Evolutionary conservation across 805 yeast species (phyloP).

Genomic region (Metschnikowia anglica): DNA sequence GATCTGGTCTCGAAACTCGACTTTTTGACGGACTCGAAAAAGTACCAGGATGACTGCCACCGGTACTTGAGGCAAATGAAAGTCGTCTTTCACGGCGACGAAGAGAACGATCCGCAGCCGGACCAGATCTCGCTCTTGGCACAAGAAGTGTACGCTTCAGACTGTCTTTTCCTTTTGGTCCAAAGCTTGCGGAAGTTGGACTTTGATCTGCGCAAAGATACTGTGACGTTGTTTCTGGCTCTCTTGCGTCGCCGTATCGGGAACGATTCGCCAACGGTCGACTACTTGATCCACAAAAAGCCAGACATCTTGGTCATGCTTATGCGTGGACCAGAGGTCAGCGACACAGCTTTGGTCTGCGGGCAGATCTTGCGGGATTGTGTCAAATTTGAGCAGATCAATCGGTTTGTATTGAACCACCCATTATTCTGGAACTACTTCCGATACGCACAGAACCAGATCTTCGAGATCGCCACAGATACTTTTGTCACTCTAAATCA

Average conservation of each 20-base stretch:
- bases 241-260: constrained; percentile 78
- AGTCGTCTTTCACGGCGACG: constrained; percentile 67
- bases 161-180: constrained; percentile 62
- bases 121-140: constrained; percentile 76
- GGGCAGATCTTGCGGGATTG: constrained; percentile 86
- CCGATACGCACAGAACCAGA: constrained; percentile 67
- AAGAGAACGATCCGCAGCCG: constrained; percentile 59
- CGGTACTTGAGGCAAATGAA: constrained; percentile 64
- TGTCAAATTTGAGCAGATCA: constrained; percentile 70
- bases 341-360: constrained; percentile 68
- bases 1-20: constrained; percentile 72
- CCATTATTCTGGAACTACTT: constrained; percentile 79
- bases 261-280: constrained; percentile 80
- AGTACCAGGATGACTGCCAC: constrained; percentile 72
- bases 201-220: constrained; percentile 88
- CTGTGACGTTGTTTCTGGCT: constrained; percentile 66
- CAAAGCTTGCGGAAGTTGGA: constrained; percentile 64
- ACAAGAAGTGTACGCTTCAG: constrained; percentile 73
- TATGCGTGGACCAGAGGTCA: constrained; percentile 69
- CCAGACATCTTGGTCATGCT: constrained; percentile 65
- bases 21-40: constrained; percentile 36
- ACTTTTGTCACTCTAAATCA: constrained; percentile 77
- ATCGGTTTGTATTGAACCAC: constrained; percentile 57
- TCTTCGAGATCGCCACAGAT: constrained; percentile 90
- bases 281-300: constrained; percentile 60